These are phyloP conservation scores for Cyberlindnera bimundalis DNA, from an alignment of 805 yeast genomes.

Conservation along the genomic window DNA sequence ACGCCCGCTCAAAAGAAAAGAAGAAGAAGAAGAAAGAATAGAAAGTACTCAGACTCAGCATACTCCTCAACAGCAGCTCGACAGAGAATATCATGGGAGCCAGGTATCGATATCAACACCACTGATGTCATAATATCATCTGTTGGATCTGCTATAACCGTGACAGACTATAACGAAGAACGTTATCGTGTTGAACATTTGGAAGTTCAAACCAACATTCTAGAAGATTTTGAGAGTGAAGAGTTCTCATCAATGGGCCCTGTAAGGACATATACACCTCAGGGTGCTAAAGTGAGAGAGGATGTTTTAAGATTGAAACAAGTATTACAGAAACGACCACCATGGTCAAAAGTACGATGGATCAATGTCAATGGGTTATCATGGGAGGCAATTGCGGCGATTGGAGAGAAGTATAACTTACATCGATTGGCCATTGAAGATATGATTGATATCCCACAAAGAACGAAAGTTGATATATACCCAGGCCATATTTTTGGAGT, in stretches of 20 bases:
- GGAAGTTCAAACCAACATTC: constrained; percentile 11
- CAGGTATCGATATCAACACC: constrained; percentile 51
- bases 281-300: constrained; percentile 12
- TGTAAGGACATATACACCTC: constrained; percentile 2
- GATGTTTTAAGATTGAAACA: constrained; percentile 29
- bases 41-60: constrained; percentile 35
- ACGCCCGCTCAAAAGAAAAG: constrained; percentile 1
- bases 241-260: neutral
- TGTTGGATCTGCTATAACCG: constrained; percentile 50
- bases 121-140: constrained; percentile 49
- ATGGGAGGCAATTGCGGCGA: constrained; percentile 52
- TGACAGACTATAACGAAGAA: constrained; percentile 46
- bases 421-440: constrained; percentile 60
- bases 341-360: constrained; percentile 53
- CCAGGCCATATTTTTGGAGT: constrained; percentile 50
- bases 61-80: constrained; percentile 34
- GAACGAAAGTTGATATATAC: constrained; percentile 56
- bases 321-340: constrained; percentile 36
- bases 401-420: constrained; percentile 42
- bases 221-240: constrained; percentile 34
- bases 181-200: constrained; percentile 39
- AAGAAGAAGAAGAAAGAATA: constrained; percentile 16
- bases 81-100: constrained; percentile 52
- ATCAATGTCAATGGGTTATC: constrained; percentile 57
- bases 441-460: constrained; percentile 59